Conservation (phyloP, 306 rosid genomes). For the Quillaja saponaria region DNA sequence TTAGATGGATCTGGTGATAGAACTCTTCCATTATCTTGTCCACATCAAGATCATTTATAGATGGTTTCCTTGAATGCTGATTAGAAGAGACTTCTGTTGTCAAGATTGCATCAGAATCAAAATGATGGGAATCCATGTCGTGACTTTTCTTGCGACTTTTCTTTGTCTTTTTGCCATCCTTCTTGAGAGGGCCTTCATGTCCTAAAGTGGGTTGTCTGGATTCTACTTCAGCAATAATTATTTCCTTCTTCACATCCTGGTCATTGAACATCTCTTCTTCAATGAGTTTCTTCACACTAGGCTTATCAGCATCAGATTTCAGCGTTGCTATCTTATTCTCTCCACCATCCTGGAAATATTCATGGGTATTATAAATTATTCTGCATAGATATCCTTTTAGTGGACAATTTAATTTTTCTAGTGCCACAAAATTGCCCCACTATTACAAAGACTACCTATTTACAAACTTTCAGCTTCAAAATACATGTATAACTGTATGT, state of each 20-base stretch:
- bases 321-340: conserved; percentile 37
- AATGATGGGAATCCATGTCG: conserved; percentile 53
- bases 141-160: conserved; percentile 55
- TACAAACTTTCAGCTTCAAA: conserved; percentile 21
- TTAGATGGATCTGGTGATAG: conserved; percentile 48
- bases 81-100: conserved; percentile 41
- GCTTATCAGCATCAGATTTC: conserved; percentile 51
- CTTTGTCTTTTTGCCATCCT: conserved; percentile 48
- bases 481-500: conserved; percentile 14
- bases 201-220: conserved; percentile 40
- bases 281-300: conserved; percentile 93
- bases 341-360: conserved; percentile 59
- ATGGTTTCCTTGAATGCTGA: conserved; percentile 51
- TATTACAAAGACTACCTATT: not conserved
- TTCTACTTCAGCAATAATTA: conserved; percentile 36
- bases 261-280: conserved; percentile 86
- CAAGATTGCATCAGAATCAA: conserved; percentile 42
- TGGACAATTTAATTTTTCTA: conserved; percentile 2
- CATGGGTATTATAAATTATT: conserved; percentile 20
- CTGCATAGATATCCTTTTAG: conserved; percentile 21
- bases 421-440: not conserved
- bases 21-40: conserved; percentile 81
- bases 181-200: conserved; percentile 40
- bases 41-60: conserved; percentile 44
- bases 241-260: conserved; percentile 43